Conservation (phyloP, 2,329 filamentous ascomycete species). For the Xylariales sp. region DNA sequence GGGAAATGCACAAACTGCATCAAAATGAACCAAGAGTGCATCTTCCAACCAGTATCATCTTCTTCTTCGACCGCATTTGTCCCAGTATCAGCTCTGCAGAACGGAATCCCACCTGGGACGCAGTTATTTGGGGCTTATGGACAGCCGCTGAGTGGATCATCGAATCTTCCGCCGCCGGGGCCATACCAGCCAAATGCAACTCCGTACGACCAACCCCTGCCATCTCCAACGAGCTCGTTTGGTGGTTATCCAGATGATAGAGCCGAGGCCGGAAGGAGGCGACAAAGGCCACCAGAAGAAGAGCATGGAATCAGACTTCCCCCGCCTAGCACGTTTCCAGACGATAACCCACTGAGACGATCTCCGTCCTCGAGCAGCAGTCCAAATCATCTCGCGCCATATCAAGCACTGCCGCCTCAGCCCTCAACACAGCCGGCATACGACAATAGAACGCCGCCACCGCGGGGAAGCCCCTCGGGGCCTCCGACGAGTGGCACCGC, state of each 20-base stretch:
- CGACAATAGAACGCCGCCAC: conserved; percentile 31
- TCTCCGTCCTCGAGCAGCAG: conserved; percentile 51
- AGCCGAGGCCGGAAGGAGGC: conserved; percentile 26
- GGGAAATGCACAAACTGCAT: conserved; percentile 59
- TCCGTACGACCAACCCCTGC: conserved; percentile 26
- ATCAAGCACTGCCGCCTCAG: conserved; percentile 25
- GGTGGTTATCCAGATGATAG: conserved; percentile 32
- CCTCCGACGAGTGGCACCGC: conserved; percentile 25
- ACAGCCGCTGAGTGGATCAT: conserved; percentile 40
- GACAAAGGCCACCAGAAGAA: conserved; percentile 29
- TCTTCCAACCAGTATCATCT: conserved; percentile 56
- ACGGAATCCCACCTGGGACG: conserved; percentile 52
- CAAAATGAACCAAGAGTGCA: conserved; percentile 57
- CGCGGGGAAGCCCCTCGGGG: conserved; percentile 34
- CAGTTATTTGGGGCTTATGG: conserved; percentile 55
- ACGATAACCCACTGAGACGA: conserved; percentile 46
- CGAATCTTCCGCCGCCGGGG: conserved; percentile 16
- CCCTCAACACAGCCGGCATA: conserved; percentile 21
- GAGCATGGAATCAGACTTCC: conserved; percentile 38
- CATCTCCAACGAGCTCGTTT: conserved; percentile 30
- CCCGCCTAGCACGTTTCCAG: conserved; percentile 36
- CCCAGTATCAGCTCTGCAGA: conserved; percentile 53
- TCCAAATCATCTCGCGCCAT: conserved; percentile 36
- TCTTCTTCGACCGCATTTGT: conserved; percentile 54
- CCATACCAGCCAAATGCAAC: conserved; percentile 12